A percentile compares a stretch with the other conserved stretches of the same genome.
These are phyloP conservation scores for Hebeloma cylindrosporum DNA, from an alignment of 768 basidiomycete species.

Conservation along the genomic window DNA sequence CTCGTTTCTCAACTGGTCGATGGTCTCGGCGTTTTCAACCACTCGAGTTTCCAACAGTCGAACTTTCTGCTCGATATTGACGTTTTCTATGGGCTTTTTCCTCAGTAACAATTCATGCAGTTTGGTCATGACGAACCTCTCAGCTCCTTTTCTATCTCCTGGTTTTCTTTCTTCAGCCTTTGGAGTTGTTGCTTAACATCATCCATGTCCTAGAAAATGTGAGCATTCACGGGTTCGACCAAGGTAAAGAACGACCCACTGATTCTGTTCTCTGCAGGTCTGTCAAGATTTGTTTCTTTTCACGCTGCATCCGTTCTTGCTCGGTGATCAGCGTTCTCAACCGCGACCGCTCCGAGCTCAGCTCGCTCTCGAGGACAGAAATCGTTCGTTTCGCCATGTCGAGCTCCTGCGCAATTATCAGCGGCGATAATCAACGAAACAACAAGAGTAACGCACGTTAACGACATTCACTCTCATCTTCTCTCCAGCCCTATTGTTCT, in stretches of 20 bases:
- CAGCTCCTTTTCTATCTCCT: constrained; percentile 70
- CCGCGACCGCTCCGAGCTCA: constrained; percentile 69
- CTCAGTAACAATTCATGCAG: background rate
- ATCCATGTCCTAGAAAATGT: constrained; percentile 65
- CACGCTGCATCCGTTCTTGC: constrained; percentile 59
- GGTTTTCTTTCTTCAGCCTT: constrained; percentile 70
- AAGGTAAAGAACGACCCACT: constrained; percentile 41
- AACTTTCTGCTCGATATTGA: constrained; percentile 71
- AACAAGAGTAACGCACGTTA: constrained; percentile 40
- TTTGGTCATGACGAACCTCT: constrained; percentile 38
- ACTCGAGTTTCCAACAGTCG: constrained; percentile 67
- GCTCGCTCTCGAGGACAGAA: constrained; percentile 65
- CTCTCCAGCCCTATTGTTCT: constrained; percentile 52
- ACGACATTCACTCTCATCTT: constrained; percentile 51
- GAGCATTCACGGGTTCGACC: background rate
- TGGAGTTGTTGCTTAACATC: constrained; percentile 70
- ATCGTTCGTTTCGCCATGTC: constrained; percentile 66
- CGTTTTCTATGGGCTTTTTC: constrained; percentile 46
- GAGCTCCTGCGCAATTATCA: constrained; percentile 53
- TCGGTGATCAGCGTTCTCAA: constrained; percentile 63
- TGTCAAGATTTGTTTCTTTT: constrained; percentile 60
- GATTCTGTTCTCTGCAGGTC: constrained; percentile 73
- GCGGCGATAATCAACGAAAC: background rate
- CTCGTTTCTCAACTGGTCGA: constrained; percentile 77
- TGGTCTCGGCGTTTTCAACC: constrained; percentile 64